Evolutionary conservation across 2,329 filamentous ascomycete genomes (phyloP), one percentile per base, ranked within the genome.

Genomic region (Penicillium capsulatum): DNA sequence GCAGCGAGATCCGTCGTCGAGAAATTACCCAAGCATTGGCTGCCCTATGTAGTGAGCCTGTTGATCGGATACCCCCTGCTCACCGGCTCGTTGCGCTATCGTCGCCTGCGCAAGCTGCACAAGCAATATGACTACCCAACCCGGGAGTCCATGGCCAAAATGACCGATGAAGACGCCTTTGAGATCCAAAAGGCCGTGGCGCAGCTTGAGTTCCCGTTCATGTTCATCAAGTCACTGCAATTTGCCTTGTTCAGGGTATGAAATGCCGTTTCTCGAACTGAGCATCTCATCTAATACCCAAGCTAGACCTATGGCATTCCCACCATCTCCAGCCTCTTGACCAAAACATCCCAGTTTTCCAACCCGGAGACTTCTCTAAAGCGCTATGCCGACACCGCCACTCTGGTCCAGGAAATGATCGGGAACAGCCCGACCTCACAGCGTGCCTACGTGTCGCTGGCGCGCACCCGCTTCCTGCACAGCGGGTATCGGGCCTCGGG

Each of bases 391-490:
- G 76, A 79, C 50, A 79, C 76, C 0, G 61, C 50, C 3, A 62
- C 73, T 2, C 58, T 79, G 2, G 58, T 79, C 3, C 55, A 60
- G 3, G 76, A 79, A 48, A 68, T 77, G 36, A 58, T 70, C 7
- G 57, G 63, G 10, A 63, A 73, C 38, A 54, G 64, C 4, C 70
- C 71, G 0, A 56, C 64, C 10, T 72, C 70, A 1, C 55, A 62
- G 3, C 68, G 77, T 2, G 61, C 65, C 4, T 60, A 65, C 2
- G 65, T 72, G n/a, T 77, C 75, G 2, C 69, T 84, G 32, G 74
- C 79, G 3, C 74, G 80, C 22, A 79, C 82, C 66, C 83, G 83
- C 55, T 83, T 73, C 53, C 65, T 85, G 3, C 81, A 84, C 57
- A 60, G 62, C 15, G 61, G 67, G 2, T 83, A 83, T 57, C 74